Percentiles rank a stretch among this genome's conserved stretches.
Evolutionary conservation across 116 monocot genomes (phyloP).

Genomic region (Trichopus zeylanicus): DNA sequence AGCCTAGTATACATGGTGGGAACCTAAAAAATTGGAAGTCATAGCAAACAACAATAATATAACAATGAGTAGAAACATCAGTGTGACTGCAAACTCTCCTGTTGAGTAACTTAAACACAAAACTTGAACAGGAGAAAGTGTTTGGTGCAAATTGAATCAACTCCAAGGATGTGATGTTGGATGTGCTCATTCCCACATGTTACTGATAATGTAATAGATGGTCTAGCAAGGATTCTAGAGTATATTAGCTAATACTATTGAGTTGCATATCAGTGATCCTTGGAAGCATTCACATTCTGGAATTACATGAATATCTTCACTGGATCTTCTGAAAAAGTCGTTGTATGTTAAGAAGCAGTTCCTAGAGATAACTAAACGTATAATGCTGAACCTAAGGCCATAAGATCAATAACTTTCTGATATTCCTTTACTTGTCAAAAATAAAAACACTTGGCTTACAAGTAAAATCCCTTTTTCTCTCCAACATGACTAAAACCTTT

Average conservation of each 20-base stretch:
- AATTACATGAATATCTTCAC: neutral
- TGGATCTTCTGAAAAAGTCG: neutral
- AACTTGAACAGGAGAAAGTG: too few species aligned
- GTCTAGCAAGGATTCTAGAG: neutral
- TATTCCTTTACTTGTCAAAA: too few species aligned
- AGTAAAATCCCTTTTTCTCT: neutral
- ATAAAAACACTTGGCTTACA: too few species aligned
- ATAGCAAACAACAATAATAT: neutral
- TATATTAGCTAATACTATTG: too few species aligned
- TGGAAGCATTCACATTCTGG: neutral
- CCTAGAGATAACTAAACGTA: too few species aligned
- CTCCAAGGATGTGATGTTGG: too few species aligned
- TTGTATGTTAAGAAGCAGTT: neutral
- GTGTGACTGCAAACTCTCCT: neutral
- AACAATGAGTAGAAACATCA: neutral
- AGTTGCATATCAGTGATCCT: neutral
- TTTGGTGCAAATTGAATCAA: too few species aligned
- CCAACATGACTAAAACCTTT: neutral
- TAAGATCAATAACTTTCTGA: too few species aligned
- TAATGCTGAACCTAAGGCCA: too few species aligned
- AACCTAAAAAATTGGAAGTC: conserved; percentile 69
- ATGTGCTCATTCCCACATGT: too few species aligned
- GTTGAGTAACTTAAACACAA: too few species aligned
- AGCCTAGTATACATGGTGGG: conserved; percentile 92
- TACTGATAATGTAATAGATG: neutral